These are phyloP conservation scores for Neospora caninum DNA, from an alignment of 169 alveolate genomes.

Conservation along the genomic window DNA sequence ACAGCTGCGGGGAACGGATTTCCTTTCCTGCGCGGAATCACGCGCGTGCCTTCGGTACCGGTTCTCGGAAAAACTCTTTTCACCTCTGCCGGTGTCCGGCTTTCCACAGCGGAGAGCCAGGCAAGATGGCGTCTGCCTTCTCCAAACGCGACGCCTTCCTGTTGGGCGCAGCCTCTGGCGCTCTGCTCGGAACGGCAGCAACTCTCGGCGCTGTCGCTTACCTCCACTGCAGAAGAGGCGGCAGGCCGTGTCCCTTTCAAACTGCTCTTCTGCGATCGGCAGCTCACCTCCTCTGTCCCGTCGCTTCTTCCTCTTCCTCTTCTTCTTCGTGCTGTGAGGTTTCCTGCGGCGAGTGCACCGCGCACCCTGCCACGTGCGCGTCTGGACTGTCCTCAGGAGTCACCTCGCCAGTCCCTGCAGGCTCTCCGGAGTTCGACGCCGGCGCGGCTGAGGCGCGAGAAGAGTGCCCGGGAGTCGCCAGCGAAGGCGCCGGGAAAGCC, in stretches of 20 bases:
- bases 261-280: neutral
- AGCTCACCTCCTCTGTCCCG: neutral
- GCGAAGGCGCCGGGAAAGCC: conserved; percentile 85
- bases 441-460: conserved; percentile 25
- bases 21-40: too few relatives aligned
- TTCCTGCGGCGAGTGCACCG: too few relatives aligned
- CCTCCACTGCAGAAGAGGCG: neutral
- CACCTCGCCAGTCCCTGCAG: too few relatives aligned
- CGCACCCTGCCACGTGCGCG: too few relatives aligned
- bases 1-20: too few relatives aligned
- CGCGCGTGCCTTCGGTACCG: too few relatives aligned
- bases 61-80: too few relatives aligned
- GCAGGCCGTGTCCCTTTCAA: neutral
- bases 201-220: neutral
- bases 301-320: neutral
- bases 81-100: too few relatives aligned
- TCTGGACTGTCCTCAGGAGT: too few relatives aligned
- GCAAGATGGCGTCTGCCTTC: neutral
- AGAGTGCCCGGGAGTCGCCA: conserved; percentile 69
- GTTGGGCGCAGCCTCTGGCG: neutral
- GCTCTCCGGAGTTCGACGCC: neutral
- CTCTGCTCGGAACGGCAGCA: neutral
- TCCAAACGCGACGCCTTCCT: neutral
- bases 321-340: too few relatives aligned
- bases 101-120: too few relatives aligned